phyloP scores from a whole-genome alignment of 768 basidiomycete species.

The Polyporus arcularius region DNA sequence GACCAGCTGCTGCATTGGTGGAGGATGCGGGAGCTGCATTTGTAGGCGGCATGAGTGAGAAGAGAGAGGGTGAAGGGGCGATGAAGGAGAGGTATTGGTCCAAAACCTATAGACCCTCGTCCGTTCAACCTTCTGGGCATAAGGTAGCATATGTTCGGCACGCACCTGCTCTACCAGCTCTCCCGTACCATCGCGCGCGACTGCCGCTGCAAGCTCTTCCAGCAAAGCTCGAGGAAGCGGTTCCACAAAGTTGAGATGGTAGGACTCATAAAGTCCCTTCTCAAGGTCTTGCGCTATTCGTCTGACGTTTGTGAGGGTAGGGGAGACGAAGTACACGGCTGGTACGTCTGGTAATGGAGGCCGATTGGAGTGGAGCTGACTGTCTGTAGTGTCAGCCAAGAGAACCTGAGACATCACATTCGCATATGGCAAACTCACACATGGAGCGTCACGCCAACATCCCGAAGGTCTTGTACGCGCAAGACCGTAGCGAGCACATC shows the following conservation, averaged over 20 bases:
- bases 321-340: slow-evolving; percentile 94
- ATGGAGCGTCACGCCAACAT: slow-evolving; percentile 96
- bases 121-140: neutral
- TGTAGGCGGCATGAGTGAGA: slow-evolving; percentile 78
- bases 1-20: slow-evolving; percentile 36
- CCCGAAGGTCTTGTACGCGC: slow-evolving; percentile 94
- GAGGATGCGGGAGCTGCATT: slow-evolving; percentile 37
- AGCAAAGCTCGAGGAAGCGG: slow-evolving; percentile 85
- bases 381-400: slow-evolving; percentile 33
- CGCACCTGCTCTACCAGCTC: slow-evolving; percentile 79
- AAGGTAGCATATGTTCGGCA: slow-evolving; percentile 17
- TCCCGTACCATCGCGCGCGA: slow-evolving; percentile 81
- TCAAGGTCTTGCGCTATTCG: slow-evolving; percentile 94
- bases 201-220: slow-evolving; percentile 89
- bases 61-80: slow-evolving; percentile 87
- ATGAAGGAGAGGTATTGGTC: slow-evolving; percentile 99
- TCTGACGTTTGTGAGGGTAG: slow-evolving; percentile 81
- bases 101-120: slow-evolving; percentile 56
- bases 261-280: slow-evolving; percentile 88
- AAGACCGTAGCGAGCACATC: slow-evolving; percentile 95
- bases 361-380: slow-evolving; percentile 87
- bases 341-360: slow-evolving; percentile 94
- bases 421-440: slow-evolving; percentile 60
- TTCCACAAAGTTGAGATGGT: slow-evolving; percentile 94
- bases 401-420: too few species aligned